Conservation (phyloP, 148 eudicot species). For the Rhododendron vialii region DNA sequence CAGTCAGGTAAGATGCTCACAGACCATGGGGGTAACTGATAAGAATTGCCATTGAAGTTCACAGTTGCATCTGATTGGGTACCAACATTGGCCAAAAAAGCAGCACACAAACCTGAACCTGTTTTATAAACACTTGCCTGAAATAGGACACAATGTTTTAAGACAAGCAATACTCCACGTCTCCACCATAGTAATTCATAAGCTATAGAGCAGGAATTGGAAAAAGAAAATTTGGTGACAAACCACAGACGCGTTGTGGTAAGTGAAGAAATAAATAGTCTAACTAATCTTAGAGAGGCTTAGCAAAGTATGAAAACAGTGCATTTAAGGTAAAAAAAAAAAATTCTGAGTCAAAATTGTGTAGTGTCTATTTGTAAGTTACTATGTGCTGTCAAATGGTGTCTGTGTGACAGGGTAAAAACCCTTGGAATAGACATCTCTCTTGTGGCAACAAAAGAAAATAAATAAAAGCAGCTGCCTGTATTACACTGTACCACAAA, state of each 20-base stretch:
- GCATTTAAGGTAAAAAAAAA: neutral
- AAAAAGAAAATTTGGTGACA: neutral
- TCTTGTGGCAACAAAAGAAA: neutral
- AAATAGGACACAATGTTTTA: constrained; percentile 12
- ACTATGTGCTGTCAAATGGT: neutral
- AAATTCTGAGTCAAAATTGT: neutral
- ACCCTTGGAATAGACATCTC: neutral
- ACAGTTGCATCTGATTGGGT: constrained; percentile 67
- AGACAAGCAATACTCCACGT: neutral
- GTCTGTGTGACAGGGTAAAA: neutral
- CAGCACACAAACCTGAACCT: constrained; percentile 68
- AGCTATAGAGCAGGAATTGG: neutral
- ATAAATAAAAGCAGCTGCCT: neutral
- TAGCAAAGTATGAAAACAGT: neutral
- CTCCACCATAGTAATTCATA: neutral
- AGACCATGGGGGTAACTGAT: constrained; percentile 90
- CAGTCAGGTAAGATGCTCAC: constrained; percentile 99
- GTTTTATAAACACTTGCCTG: constrained; percentile 81
- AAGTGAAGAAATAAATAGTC: neutral
- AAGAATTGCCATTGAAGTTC: constrained; percentile 70
- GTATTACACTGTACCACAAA: neutral
- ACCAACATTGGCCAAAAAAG: constrained; percentile 76
- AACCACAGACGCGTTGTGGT: too few relatives aligned
- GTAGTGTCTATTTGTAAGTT: neutral
- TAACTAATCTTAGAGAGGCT: neutral